Conservation (phyloP, 2,329 filamentous ascomycete genomes). For the Bipolaris bicolor region DNA sequence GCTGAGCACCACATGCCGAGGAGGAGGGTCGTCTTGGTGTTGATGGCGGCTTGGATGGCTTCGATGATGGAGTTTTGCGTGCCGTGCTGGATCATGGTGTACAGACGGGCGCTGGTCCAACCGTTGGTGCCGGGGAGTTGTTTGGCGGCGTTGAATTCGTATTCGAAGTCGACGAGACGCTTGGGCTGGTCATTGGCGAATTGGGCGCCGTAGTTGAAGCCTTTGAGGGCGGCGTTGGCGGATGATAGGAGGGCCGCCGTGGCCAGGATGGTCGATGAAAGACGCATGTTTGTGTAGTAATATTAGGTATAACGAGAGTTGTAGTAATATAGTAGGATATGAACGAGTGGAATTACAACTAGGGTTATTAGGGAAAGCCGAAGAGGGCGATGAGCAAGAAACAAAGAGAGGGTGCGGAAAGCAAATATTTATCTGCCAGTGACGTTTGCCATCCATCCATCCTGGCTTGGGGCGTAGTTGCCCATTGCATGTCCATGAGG, state of each 20-base stretch:
- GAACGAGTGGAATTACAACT: constrained; percentile 14
- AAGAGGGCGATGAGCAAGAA: constrained; percentile 5
- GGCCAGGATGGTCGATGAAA: constrained; percentile 44
- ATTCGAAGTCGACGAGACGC: constrained; percentile 69
- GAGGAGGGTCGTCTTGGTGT: constrained; percentile 76
- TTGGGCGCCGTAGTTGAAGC: constrained; percentile 76
- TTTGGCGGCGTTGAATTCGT: constrained; percentile 71
- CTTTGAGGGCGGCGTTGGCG: constrained; percentile 51
- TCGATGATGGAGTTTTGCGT: constrained; percentile 69
- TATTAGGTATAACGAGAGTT: constrained; percentile 4
- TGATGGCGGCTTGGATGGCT: constrained; percentile 81
- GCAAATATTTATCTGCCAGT: constrained; percentile 25
- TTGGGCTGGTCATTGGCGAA: constrained; percentile 67
- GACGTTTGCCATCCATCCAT: constrained; percentile 21
- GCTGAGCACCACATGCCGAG: constrained; percentile 84
- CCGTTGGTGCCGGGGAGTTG: constrained; percentile 67
- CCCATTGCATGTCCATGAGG: constrained; percentile 1
- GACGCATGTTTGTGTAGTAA: constrained; percentile 38
- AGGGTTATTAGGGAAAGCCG: constrained; percentile 1
- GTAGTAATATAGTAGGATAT: neutral
- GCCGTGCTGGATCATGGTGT: constrained; percentile 74
- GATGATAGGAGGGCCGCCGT: constrained; percentile 50
- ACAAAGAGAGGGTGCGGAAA: constrained; percentile 10
- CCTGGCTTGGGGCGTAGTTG: constrained; percentile 5
- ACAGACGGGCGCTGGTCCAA: constrained; percentile 70